Evolutionary conservation across 2,329 filamentous ascomycete genomes (phyloP).

Genomic region (Phyllosticta citrichinensis): DNA sequence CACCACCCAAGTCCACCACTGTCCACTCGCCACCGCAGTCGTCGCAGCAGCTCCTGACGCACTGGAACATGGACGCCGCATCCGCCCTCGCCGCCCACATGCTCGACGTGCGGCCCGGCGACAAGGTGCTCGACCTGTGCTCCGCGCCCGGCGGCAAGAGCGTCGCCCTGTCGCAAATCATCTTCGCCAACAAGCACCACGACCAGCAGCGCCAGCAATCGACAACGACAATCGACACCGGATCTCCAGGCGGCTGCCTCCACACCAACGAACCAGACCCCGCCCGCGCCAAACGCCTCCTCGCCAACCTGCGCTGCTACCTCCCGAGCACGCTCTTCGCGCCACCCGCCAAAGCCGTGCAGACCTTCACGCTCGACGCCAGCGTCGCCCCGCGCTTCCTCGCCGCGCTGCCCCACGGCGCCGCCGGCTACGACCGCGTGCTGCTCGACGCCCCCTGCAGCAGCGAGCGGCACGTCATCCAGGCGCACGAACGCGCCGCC

Average conservation of each 20-base stretch:
- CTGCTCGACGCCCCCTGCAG: conserved; percentile 34
- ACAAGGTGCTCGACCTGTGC: conserved; percentile 32
- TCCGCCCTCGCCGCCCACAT: conserved; percentile 18
- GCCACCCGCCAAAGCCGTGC: conserved; percentile 9
- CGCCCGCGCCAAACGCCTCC: conserved; percentile 23
- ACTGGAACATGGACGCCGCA: conserved; percentile 23
- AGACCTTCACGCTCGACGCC: conserved; percentile 17
- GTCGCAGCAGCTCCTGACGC: conserved; percentile 14
- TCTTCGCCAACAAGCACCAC: conserved; percentile 17
- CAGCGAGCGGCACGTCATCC: conserved; percentile 32
- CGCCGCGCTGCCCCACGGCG: conserved; percentile 18
- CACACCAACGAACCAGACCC: conserved; percentile 29
- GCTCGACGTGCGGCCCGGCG: conserved; percentile 25
- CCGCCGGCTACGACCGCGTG: conserved; percentile 30
- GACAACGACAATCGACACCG: too few species aligned
- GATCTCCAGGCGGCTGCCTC: conserved; percentile 23
- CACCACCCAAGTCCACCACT: conserved; percentile 12
- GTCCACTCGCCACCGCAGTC: neutral
- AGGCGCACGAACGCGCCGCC: conserved; percentile 23
- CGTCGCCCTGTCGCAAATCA: conserved; percentile 22
- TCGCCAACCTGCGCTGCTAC: conserved; percentile 16
- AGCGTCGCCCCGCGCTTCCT: conserved; percentile 12
- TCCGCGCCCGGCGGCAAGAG: conserved; percentile 31
- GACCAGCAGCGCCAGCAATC: neutral
- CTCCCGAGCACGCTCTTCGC: conserved; percentile 15